Conservation (phyloP, 257 asterid species). For the Mitragyna speciosa region DNA sequence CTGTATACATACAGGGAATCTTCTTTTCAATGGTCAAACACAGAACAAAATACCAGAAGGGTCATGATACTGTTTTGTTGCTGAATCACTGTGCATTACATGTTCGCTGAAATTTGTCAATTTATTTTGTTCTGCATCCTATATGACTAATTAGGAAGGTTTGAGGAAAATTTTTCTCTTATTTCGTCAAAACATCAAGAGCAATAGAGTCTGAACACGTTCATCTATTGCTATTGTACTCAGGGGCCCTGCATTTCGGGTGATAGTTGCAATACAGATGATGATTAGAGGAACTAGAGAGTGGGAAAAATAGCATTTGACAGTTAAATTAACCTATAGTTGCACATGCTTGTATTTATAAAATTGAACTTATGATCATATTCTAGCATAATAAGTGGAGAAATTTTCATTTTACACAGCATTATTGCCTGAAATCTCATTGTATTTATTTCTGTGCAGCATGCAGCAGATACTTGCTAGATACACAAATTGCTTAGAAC, state of each 20-base stretch:
- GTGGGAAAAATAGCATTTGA: background rate
- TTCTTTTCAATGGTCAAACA: background rate
- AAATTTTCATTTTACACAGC: background rate
- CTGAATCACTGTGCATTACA: background rate
- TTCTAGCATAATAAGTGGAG: background rate
- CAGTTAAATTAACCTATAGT: background rate
- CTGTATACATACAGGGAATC: background rate
- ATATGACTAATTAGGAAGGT: background rate
- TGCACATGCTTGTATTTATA: background rate
- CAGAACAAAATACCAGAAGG: background rate
- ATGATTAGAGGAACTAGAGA: background rate
- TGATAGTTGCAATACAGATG: background rate
- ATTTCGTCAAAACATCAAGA: background rate
- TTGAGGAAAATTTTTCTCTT: background rate
- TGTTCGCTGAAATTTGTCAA: background rate
- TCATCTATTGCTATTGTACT: background rate
- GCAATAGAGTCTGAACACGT: background rate
- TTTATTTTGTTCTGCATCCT: background rate
- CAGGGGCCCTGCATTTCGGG: background rate
- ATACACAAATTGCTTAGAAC: conserved; percentile 39
- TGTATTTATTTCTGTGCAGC: conserved; percentile 41
- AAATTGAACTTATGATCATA: background rate
- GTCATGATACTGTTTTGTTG: background rate
- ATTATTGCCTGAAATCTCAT: background rate
- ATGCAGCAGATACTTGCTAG: conserved; percentile 54